phyloP scores from a whole-genome alignment of 495 filamentous ascomycete species.

The Hypoxylon lenormandii region DNA sequence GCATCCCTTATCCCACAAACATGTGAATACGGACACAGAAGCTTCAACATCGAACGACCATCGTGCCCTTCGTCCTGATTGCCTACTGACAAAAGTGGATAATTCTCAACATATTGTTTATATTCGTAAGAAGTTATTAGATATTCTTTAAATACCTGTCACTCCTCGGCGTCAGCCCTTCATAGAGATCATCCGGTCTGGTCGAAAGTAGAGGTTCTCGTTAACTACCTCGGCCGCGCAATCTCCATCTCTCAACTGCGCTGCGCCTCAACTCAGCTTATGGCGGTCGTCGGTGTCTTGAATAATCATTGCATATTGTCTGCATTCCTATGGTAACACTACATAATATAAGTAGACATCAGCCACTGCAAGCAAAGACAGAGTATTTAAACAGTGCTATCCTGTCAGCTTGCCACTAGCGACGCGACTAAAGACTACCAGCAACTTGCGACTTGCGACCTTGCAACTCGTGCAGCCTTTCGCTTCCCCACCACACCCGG shows the following conservation, averaged over 20 bases:
- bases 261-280: constrained; percentile 21
- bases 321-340: constrained; percentile 20
- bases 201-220: background rate
- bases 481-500: constrained; percentile 9
- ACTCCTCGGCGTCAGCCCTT: background rate
- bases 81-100: background rate
- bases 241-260: constrained; percentile 8
- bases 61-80: background rate
- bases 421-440: background rate
- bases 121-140: background rate
- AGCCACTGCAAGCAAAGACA: constrained; percentile 15
- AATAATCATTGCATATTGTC: background rate
- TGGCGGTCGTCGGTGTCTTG: constrained; percentile 7
- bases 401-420: background rate
- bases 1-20: too few species aligned
- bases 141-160: background rate
- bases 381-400: background rate
- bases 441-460: too few species aligned
- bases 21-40: constrained; percentile 19
- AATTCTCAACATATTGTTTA: background rate
- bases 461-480: too few species aligned
- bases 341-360: background rate
- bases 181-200: too few species aligned
- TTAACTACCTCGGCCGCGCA: constrained; percentile 2
- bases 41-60: constrained; percentile 10